Evolutionary conservation across 2,329 filamentous ascomycete genomes (phyloP).

Genomic region (Metarhizium anisopliae): DNA sequence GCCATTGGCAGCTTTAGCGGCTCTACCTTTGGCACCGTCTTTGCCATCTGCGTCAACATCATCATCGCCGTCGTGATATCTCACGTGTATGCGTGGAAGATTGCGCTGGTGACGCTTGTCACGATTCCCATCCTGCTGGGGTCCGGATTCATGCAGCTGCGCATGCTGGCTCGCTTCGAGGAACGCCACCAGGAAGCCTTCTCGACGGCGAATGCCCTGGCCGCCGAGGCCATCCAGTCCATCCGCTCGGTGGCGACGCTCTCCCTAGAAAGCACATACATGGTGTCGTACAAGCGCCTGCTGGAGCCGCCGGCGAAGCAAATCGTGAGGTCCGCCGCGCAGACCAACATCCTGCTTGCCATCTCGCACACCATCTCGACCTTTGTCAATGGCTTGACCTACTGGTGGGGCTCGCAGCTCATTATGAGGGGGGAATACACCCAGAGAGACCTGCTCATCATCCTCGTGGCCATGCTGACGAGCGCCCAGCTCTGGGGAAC

Average conservation of each 20-base stretch:
- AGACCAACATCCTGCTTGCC: conserved; percentile 30
- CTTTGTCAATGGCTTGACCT: conserved; percentile 53
- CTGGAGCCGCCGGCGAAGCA: not conserved
- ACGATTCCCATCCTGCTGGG: conserved; percentile 56
- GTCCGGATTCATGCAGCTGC: conserved; percentile 55
- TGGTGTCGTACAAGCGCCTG: conserved; percentile 20
- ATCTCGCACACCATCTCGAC: conserved; percentile 40
- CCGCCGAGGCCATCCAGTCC: conserved; percentile 51
- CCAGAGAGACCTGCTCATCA: not conserved
- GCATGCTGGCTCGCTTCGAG: conserved; percentile 47
- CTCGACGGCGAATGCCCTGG: conserved; percentile 48
- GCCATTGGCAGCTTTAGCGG: conserved; percentile 55
- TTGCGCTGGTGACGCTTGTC: conserved; percentile 57
- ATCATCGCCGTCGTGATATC: conserved; percentile 54
- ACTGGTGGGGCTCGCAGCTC: conserved; percentile 58
- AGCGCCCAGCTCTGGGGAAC: conserved; percentile 9
- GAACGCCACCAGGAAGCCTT: conserved; percentile 51
- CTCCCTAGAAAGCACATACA: conserved; percentile 26
- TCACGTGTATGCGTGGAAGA: conserved; percentile 61
- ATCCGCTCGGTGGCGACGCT: conserved; percentile 51
- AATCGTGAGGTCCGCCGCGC: not conserved
- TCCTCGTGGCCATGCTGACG: not conserved
- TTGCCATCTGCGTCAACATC: conserved; percentile 55
- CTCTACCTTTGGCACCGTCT: conserved; percentile 54
- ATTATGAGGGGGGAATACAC: conserved; percentile 48